Evolutionary conservation across 768 basidiomycete genomes (phyloP), one percentile per base, ranked within the genome.

Genomic region (Phaffia tasmanica): DNA sequence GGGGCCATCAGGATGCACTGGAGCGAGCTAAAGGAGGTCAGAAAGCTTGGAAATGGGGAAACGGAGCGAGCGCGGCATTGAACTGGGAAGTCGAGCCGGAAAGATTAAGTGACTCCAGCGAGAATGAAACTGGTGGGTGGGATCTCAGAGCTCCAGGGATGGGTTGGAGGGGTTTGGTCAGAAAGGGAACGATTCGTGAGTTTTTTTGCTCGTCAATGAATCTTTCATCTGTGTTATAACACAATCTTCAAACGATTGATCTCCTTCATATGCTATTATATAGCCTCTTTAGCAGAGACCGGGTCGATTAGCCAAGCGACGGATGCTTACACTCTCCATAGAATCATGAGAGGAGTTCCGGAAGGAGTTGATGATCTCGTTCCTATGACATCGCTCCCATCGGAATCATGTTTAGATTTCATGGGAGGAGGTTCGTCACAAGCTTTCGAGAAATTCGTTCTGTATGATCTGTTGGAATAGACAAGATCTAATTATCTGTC

Each of bases 351-450:
- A 54, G 91, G 92, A 4, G 86, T 98, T 3, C 88, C 95, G 1
- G 95, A 99, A 79, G 92, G 93, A 0, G 78, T 78, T 15, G 73
- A 74, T 0, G 95, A 99, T 73, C 86, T 95, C 2, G 75, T 78
- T 19, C 85, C 89, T 18, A 81, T 84, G 73, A 83, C 85, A 11
- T 83, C 89, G 0, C 85, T 98, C 70, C 95, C 95, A 4, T 86
- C 97, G 80, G 94, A 99, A 70, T 90, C 89, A 8, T 91, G 93
- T 76, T 78, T 98, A 71, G 95, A 99, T 74, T 78, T 87, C 51
- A 97, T 97, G 88, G 91, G 92, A 59, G 94, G 84, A 73, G 78
- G 93, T 95, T 72, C 77, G 87, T 80, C 30, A 46, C 57, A 23
- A 1, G 15, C 58, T 0, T 35, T 50, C 61, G 19, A 19, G 7